These are phyloP conservation scores for Wickerhamomyces rabaulensis DNA, from an alignment of 805 yeast species.

Conservation along the genomic window DNA sequence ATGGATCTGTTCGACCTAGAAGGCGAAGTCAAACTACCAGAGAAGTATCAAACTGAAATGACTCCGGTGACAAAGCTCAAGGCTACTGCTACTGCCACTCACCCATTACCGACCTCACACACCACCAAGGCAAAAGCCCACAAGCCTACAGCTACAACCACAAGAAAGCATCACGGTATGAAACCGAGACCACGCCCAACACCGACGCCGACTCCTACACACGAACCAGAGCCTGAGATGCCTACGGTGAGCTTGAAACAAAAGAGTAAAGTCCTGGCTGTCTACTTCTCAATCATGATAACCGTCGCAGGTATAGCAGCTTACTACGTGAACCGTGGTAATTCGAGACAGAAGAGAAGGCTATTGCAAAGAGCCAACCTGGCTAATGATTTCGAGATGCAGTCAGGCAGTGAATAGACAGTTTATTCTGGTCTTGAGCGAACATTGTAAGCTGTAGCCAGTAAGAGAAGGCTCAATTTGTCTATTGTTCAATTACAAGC, in stretches of 20 bases:
- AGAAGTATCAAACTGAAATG: neutral
- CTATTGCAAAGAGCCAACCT: neutral
- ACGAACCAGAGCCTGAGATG: neutral
- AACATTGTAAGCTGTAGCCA: too few relatives aligned
- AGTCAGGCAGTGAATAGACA: neutral
- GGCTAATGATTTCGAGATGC: neutral
- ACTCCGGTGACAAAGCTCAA: neutral
- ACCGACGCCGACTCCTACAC: neutral
- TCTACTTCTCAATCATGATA: constrained; percentile 26
- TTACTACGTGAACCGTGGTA: neutral
- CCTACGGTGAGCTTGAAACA: constrained; percentile 12
- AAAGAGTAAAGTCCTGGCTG: constrained; percentile 23
- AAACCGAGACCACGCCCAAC: neutral
- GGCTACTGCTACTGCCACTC: neutral
- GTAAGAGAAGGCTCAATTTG: too few relatives aligned
- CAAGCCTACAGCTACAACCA: neutral
- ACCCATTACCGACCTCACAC: too few relatives aligned
- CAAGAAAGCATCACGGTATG: neutral
- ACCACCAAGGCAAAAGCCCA: too few relatives aligned
- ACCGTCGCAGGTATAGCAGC: constrained; percentile 9
- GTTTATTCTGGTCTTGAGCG: too few relatives aligned
- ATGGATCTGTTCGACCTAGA: constrained; percentile 47
- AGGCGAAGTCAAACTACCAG: constrained; percentile 32
- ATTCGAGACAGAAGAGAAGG: neutral
- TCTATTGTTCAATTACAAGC: too few relatives aligned